phyloP scores from a whole-genome alignment of 2,329 filamentous ascomycete genomes.

The Colletotrichum sp. region DNA sequence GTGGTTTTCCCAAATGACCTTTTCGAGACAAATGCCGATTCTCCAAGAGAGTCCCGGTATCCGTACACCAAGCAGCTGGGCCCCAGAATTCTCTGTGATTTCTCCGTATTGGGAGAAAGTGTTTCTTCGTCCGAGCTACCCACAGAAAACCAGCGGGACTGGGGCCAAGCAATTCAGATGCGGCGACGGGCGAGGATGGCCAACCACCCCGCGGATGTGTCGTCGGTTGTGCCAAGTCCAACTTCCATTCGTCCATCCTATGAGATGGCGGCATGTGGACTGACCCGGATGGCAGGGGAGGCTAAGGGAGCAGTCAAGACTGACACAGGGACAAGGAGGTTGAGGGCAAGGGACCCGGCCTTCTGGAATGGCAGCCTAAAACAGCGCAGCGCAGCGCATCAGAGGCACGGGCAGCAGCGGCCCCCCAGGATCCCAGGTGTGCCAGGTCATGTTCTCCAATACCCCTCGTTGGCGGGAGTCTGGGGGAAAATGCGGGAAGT shows the following conservation, averaged over 20 bases:
- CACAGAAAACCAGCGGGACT: neutral
- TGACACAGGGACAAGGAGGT: neutral
- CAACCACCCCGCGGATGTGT: neutral
- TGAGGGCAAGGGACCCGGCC: conserved; percentile 12
- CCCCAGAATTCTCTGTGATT: neutral
- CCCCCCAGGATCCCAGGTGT: neutral
- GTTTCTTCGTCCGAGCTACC: neutral
- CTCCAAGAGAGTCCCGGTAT: neutral
- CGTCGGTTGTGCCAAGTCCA: conserved; percentile 12
- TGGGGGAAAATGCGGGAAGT: conserved; percentile 16
- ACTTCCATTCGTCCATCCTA: conserved; percentile 22
- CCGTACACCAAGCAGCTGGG: neutral
- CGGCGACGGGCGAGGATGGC: neutral
- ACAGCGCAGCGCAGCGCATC: neutral
- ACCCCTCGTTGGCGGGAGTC: neutral
- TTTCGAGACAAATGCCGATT: neutral
- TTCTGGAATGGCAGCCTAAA: conserved; percentile 10
- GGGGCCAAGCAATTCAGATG: neutral
- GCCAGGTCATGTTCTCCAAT: neutral
- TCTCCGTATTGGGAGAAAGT: neutral
- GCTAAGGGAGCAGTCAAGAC: neutral
- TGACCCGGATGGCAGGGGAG: conserved; percentile 15
- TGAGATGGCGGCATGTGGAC: conserved; percentile 14
- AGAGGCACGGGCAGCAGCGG: neutral
- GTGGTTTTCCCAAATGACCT: neutral